Base-by-base conservation (phyloP, 164 flowering plant species). In the grape (Vitis vinifera) region DNA sequence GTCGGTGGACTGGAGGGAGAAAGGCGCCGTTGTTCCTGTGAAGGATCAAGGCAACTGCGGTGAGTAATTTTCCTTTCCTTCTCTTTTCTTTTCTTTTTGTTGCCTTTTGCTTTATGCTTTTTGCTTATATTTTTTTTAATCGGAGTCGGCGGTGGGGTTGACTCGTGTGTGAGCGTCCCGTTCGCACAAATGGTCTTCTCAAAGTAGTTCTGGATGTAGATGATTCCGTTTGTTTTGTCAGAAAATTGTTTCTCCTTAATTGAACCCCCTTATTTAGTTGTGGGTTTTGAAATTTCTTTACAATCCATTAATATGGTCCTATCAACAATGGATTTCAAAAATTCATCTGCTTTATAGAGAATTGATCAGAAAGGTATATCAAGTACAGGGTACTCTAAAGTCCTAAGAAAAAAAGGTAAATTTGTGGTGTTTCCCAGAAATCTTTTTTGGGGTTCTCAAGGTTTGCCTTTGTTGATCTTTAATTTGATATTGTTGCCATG, bases 11-110 rank as follows among this genome's bases (percentile, higher is more conserved):
- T 84, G 87, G 87, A 73, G 81, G 31, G 69, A 55, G 47, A 76
- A 79, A 17, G 87, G 87, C 0, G 85, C 87, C 19, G 85, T 84
- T 37, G 77, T 27, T n/a, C 62, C 68, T 1, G 85, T 84, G 53
- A 84, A 84, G 55, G 81, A 84, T 74, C 87, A 84, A 65, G 85
- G 82, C 68, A 80, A 68, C 47, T 84, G 87, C 37, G 87, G 87
- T 84, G 51, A 23, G 81, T 27, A 13, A 17, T 37, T 71, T 19
- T 0, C 15, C 15, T 49, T 58, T 37, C 10, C 29, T 51, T 55
- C 6, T 16, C 51, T 52, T 48, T 16, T 51, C 6, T n/a, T 50
- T 11, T 56, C 47, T 57, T n/a, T 48, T 27, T 10, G 8, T 2
- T 70, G 4, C 50, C 3, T 5, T 4, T 53, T 31, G 27, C 29